A percentile compares a stretch with the other conserved stretches of the same genome.
These are phyloP conservation scores for Colletotrichum orchidophilum DNA, from an alignment of 2,329 filamentous ascomycete species.

Conservation along the genomic window DNA sequence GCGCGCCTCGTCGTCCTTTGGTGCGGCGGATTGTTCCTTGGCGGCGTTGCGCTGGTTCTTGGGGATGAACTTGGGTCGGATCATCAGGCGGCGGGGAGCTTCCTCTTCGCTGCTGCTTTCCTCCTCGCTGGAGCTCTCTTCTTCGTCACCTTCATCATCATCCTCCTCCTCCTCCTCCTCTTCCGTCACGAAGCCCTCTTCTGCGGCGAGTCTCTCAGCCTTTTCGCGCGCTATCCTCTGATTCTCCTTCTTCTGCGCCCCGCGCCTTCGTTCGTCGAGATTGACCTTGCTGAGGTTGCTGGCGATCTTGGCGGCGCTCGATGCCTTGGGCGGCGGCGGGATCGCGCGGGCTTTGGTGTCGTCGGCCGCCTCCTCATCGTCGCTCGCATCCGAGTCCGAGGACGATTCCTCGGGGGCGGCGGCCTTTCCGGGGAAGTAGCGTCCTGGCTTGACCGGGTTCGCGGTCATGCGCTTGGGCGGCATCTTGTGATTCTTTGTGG, in stretches of 20 bases:
- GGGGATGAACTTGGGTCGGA: slow-evolving; percentile 71
- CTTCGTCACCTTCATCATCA: slow-evolving; percentile 46
- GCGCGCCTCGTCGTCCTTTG: slow-evolving; percentile 46
- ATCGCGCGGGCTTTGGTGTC: slow-evolving; percentile 42
- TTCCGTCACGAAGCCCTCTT: slow-evolving; percentile 72
- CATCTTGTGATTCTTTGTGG: slow-evolving; percentile 47
- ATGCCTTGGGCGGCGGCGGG: slow-evolving; percentile 65
- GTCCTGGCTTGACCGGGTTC: slow-evolving; percentile 81
- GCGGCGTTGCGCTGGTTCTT: slow-evolving; percentile 60
- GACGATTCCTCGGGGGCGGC: slow-evolving; percentile 60
- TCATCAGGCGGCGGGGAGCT: slow-evolving; percentile 64
- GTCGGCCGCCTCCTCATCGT: slow-evolving; percentile 44
- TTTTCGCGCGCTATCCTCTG: slow-evolving; percentile 58
- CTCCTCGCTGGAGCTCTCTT: slow-evolving; percentile 47
- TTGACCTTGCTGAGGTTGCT: slow-evolving; percentile 63
- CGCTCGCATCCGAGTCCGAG: slow-evolving; percentile 61
- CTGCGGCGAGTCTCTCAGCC: slow-evolving; percentile 61
- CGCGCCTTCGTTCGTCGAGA: slow-evolving; percentile 56
- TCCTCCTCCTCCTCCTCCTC: slow-evolving; percentile 56
- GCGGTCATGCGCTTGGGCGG: slow-evolving; percentile 92
- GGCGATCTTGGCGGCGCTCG: slow-evolving; percentile 65
- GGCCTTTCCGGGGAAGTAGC: slow-evolving; percentile 87
- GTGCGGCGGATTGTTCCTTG: slow-evolving; percentile 37
- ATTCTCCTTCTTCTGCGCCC: slow-evolving; percentile 57
- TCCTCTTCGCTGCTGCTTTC: slow-evolving; percentile 65